phyloP scores from a whole-genome alignment of 1,284 basidiomycete genomes.

The Mycena sp. region DNA sequence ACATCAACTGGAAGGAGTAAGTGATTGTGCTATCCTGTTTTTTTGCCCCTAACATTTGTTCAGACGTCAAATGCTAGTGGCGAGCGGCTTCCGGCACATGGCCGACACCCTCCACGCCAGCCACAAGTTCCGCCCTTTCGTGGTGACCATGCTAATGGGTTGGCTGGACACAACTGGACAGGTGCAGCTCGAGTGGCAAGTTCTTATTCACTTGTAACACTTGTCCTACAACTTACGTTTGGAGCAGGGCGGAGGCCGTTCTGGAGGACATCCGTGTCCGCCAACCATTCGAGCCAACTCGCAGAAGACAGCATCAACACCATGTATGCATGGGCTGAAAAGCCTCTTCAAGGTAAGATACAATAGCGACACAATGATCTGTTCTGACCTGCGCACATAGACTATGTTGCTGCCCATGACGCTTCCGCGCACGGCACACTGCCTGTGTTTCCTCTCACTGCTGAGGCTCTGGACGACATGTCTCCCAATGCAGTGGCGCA shows the following conservation, averaged over 20 bases:
- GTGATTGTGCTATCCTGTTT: not conserved
- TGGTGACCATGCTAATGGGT: too few relatives aligned
- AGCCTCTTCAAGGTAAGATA: too few relatives aligned
- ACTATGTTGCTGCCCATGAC: too few relatives aligned
- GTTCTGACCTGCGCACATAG: not conserved
- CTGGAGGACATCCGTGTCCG: not conserved
- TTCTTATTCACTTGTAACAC: not conserved
- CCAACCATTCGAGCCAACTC: not conserved
- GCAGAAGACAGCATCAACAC: not conserved
- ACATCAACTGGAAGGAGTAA: too few relatives aligned
- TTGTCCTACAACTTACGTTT: not conserved
- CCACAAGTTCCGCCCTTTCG: too few relatives aligned
- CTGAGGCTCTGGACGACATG: too few relatives aligned
- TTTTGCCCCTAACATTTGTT: not conserved
- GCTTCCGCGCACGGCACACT: too few relatives aligned
- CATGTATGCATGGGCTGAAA: not conserved
- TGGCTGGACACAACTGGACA: too few relatives aligned
- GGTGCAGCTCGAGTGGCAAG: not conserved
- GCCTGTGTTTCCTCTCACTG: too few relatives aligned
- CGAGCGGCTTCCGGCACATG: too few relatives aligned
- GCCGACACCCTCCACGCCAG: too few relatives aligned
- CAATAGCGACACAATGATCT: not conserved
- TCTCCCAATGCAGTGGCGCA: too few relatives aligned
- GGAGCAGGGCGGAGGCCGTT: not conserved
- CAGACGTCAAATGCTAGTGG: constrained; percentile 1